Evolutionary conservation across 2,329 filamentous ascomycete genomes (phyloP), one percentile per base, ranked within the genome.

Genomic region (Geosmithia flava): DNA sequence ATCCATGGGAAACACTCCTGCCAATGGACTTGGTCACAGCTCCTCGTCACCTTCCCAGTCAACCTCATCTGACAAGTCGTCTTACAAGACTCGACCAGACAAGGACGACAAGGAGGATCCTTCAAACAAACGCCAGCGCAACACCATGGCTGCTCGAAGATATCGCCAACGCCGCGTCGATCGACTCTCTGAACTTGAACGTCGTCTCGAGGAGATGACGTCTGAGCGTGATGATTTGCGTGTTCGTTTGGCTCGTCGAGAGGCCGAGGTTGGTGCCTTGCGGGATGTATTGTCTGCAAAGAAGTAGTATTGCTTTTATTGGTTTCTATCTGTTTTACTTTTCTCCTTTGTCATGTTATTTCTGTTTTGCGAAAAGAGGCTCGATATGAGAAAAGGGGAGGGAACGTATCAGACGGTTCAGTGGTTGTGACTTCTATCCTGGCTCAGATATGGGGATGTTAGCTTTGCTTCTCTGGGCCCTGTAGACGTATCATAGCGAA

Each of bases 81-180:
- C 41, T 20, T 16, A 27, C 44, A 45, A 20, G 10, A 19, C 45
- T 19, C 47, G 23, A 19, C n/a, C 30, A 15, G 16, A 27, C 43
- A 23, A 23, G 41, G 4, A 44, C 20, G 42, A 44, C 42, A 23
- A 55, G 17, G 55, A 59, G 7, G 57, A 61, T 13, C 49, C 54
- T 16, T 52, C 52, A 3, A 52, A 53, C 23, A 85, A 85, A 62
- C 79, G 83, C 27, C 75, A 78, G 52, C 75, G 78, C 52, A 86
- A 87, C 62, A 86, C 81, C 15, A 71, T 84, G 52, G 82, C 83
- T n/a, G 83, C 83, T 29, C 74, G 80, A 52, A 80, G 82, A 52
- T 86, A 85, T 59, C 78, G 83, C 23, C 81, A 86, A 60, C 83
- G 83, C 60, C 77, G 81, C 44, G 71, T 85, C 33, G 81, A 86